Evolutionary conservation across 306 rosid species (phyloP).

Genomic region (Chamaecrista fasciculata): DNA sequence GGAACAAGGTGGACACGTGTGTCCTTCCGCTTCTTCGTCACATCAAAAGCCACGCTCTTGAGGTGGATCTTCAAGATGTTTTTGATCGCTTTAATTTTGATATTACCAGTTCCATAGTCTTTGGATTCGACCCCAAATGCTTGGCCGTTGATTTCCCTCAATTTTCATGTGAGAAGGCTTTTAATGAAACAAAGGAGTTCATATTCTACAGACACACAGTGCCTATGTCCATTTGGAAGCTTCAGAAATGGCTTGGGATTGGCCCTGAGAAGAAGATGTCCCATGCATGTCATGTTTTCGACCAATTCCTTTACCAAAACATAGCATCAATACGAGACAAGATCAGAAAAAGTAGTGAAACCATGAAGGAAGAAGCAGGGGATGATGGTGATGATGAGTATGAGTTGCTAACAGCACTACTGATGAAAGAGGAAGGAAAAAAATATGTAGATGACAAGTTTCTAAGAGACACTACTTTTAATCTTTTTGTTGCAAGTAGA

Average conservation of each 20-base stretch:
- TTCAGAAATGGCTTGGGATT: background rate
- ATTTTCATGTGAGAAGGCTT: slow-evolving; percentile 5
- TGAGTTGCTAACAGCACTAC: background rate
- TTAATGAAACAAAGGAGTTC: background rate
- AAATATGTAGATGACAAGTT: background rate
- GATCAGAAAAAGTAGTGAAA: background rate
- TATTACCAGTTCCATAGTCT: background rate
- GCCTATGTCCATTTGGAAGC: background rate
- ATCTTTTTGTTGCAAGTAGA: slow-evolving; percentile 10
- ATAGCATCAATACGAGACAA: background rate
- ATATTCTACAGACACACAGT: background rate
- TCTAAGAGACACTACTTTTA: slow-evolving; percentile 2
- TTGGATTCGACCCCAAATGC: background rate
- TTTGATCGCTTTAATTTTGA: background rate
- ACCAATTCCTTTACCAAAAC: background rate
- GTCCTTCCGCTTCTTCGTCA: background rate
- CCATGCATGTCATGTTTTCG: background rate
- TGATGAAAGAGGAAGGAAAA: background rate
- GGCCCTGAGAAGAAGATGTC: slow-evolving; percentile 1
- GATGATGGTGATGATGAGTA: background rate
- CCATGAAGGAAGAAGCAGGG: background rate
- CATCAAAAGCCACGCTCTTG: background rate
- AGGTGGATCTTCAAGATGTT: background rate
- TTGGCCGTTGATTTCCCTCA: background rate
- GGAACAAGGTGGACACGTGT: background rate